Conservation (phyloP, 371 early-diverging fungal genomes). For the Basidiobolus meristosporus region DNA sequence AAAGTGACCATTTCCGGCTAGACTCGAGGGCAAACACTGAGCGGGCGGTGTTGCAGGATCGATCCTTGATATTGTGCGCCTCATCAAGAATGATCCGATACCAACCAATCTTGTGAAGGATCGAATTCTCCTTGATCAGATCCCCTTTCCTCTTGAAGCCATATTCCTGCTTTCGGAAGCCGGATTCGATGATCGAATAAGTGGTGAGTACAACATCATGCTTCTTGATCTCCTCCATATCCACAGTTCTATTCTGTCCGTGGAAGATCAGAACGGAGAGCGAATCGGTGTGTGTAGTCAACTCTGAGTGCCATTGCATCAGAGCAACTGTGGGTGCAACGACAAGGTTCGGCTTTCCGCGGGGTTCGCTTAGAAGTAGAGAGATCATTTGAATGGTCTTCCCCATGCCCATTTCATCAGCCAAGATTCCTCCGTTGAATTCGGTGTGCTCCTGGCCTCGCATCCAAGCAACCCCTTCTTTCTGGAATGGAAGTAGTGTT, state of each 20-base stretch:
- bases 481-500: constrained; percentile 77
- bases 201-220: constrained; percentile 77
- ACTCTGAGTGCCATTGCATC: constrained; percentile 76
- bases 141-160: constrained; percentile 35
- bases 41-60: constrained; percentile 72
- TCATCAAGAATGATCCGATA: constrained; percentile 68
- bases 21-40: constrained; percentile 66
- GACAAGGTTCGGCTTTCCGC: constrained; percentile 59
- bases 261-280: constrained; percentile 52
- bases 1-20: constrained; percentile 69
- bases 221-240: constrained; percentile 18
- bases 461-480: constrained; percentile 75
- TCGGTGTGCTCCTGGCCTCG: constrained; percentile 35
- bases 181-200: constrained; percentile 59
- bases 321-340: constrained; percentile 81
- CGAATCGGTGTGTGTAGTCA: constrained; percentile 43
- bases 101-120: constrained; percentile 64
- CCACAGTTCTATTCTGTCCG: constrained; percentile 31
- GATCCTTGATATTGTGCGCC: constrained; percentile 93
- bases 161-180: constrained; percentile 48
- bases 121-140: constrained; percentile 36
- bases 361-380: constrained; percentile 39
- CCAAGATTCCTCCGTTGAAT: constrained; percentile 14
- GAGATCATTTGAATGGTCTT: constrained; percentile 95
- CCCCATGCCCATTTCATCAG: constrained; percentile 97